These are phyloP conservation scores for Cryptococcus jaspeensis DNA, from an alignment of 1,284 basidiomycete genomes.

Conservation along the genomic window DNA sequence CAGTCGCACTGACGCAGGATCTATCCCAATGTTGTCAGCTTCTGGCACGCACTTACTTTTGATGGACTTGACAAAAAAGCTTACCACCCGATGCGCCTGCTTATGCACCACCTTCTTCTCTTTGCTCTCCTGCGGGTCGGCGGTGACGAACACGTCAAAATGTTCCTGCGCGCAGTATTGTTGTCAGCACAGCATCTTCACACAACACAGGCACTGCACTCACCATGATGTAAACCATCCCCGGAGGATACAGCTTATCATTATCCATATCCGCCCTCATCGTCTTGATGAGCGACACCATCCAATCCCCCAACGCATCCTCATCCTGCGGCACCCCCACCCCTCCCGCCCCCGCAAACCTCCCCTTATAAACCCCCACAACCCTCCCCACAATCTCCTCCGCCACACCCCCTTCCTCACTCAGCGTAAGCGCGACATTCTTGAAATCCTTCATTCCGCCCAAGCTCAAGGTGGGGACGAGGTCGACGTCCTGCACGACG, in stretches of 20 bases:
- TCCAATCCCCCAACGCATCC: slow-evolving; percentile 46
- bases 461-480: slow-evolving; percentile 50
- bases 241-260: slow-evolving; percentile 53
- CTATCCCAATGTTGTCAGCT: slow-evolving; percentile 11
- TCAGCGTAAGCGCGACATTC: slow-evolving; percentile 53
- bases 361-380: slow-evolving; percentile 36
- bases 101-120: slow-evolving; percentile 18
- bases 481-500: slow-evolving; percentile 51
- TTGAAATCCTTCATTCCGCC: slow-evolving; percentile 55
- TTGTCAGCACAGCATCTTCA: background rate
- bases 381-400: slow-evolving; percentile 56
- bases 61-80: slow-evolving; percentile 1
- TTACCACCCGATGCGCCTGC: slow-evolving; percentile 52
- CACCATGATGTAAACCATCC: slow-evolving; percentile 44
- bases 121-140: background rate
- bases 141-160: slow-evolving; percentile 49
- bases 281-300: slow-evolving; percentile 51
- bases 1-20: slow-evolving; percentile 53
- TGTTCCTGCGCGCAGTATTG: slow-evolving; percentile 35
- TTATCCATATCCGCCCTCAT: slow-evolving; percentile 53
- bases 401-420: slow-evolving; percentile 51
- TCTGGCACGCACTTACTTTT: background rate
- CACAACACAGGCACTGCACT: slow-evolving; percentile 2
- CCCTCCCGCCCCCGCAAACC: slow-evolving; percentile 12
- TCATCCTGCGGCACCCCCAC: slow-evolving; percentile 13